Evolutionary conservation across 176 grass and related monocot genomes (phyloP), one percentile per base, ranked within the genome.

Genomic region (Miscanthus lutarioriparius): DNA sequence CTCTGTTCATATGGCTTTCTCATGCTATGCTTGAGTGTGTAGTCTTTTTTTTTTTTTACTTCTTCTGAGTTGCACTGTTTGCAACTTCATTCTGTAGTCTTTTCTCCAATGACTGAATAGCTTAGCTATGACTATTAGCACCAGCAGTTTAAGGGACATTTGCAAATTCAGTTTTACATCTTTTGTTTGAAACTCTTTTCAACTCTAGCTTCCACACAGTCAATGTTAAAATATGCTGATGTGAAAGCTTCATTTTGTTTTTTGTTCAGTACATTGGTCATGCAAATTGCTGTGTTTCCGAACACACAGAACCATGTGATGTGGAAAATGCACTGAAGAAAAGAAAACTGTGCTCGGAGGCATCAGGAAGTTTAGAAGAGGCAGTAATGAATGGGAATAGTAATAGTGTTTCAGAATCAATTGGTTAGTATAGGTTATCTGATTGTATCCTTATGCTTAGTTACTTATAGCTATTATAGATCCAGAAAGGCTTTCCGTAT

Each of bases 301-400:
- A 80, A 85, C 73, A 69, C 3, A 23, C 25, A 9, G 89, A 94
- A 56, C 77, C 83, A 49, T 89, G 80, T 82, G 81, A 82, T 84
- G 30, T 30, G 78, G 44, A 80, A 65, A 41, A 67, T 85, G 45
- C 48, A 81, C 27, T 80, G 44, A 95, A 94, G 91, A 96, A 94
- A 90, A 95, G 85, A 82, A 98, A 93, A 98, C 6, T 98, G 80
- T 87, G 74, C 82, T 73, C 81, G 7, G 67, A 79, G 63, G 45
- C 49, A 62, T 75, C 70, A 76, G 78, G 85, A 74, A 75, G 77
- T 84, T 70, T 69, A 75, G 91, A 62, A 78, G 59, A 75, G 84
- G 19, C 65, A 44, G 82, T 71, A 77, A 88, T 44, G 35, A 81
- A 64, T 86, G 61, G 17, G 28, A 82, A 69, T 2, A 41, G 2